Base-by-base conservation (phyloP, 805 yeast species). In the Diddensiella transvaalensis region DNA sequence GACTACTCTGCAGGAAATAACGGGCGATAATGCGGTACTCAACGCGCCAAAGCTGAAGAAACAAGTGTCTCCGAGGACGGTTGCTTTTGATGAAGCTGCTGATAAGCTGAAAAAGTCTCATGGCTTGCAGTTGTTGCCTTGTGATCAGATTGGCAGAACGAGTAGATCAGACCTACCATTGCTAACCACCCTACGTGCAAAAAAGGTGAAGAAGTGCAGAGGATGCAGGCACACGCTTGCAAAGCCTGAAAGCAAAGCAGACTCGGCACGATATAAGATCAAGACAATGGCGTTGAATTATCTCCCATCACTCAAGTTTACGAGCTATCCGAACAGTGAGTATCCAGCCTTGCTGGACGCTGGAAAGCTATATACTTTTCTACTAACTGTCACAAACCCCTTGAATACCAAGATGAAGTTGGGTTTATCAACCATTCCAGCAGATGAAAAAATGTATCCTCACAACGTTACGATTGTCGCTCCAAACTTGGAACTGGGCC, bases 181-280 rank as follows among this genome's bases (percentile, higher is more conserved):
- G 10, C 55, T 60, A 2, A 54, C 51, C 2, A 53, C 48, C 3
- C 55, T 68, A 18, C 54, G 65, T 4, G 57, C 66, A 3, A 60
- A 65, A 36, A 49, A 49, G 17, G 33, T 60, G 4, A 60, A 58
- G 40, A 42, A 52, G 21, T 68, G 73, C 52, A 51, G 54, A 15
- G 64, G 58, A 4, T 68, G 72, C 47, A 55, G 63, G 13, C 53
- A 55, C n/a, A 39, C 56, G n/a, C 58, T 67, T 15, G 60, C 60
- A 3, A 54, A 59, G n/a, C 73, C 72, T 0, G 67, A 59, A 6
- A 51, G 56, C 6, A 50, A 49, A 38, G 58, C 66, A 1, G 23
- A 55, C 2, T 46, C 58, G 10, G 43, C 55, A 11, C 50, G 44
- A 45, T 62, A 51, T 54, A 48, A 43, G 22, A 23, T 42, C 17